Evolutionary conservation across 257 asterid genomes (phyloP).

Genomic region (Solanum sparsipilum): DNA sequence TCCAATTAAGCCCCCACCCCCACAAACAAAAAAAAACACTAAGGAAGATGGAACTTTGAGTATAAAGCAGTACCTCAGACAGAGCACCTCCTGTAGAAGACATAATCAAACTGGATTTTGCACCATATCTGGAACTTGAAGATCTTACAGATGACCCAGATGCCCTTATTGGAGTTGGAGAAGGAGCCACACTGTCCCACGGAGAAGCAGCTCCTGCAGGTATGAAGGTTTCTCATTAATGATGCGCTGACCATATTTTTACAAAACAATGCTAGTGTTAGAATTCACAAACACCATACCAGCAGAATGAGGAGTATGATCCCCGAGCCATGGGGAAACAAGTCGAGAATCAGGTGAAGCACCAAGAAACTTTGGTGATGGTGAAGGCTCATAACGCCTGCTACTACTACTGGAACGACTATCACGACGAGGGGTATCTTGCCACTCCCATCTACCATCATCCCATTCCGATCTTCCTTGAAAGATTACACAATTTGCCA

Average conservation of each 20-base stretch:
- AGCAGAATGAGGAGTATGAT: conserved; percentile 53
- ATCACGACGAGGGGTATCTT: conserved; percentile 71
- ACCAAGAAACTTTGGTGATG: conserved; percentile 73
- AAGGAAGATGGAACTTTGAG: background rate
- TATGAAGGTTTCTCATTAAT: conserved; percentile 6
- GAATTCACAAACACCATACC: conserved; percentile 24
- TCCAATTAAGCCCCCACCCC: background rate
- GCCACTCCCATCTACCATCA: conserved; percentile 98
- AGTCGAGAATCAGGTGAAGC: conserved; percentile 96
- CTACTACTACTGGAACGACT: conserved; percentile 38
- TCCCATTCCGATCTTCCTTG: conserved; percentile 95
- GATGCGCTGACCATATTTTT: conserved; percentile 2
- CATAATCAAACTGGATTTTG: conserved; percentile 26
- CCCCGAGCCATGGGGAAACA: conserved; percentile 93
- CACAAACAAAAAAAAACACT: background rate
- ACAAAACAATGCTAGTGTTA: background rate
- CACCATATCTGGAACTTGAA: conserved; percentile 58
- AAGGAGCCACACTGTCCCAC: conserved; percentile 86
- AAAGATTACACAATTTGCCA: conserved; percentile 3
- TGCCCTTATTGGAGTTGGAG: conserved; percentile 91
- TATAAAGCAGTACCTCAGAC: conserved; percentile 38
- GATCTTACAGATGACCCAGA: conserved; percentile 72
- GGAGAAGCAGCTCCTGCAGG: conserved; percentile 51
- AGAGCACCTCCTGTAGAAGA: conserved; percentile 25
- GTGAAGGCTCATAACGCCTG: conserved; percentile 55